These are phyloP conservation scores for Streptanthus diversifolius DNA, from an alignment of 345 rosid genomes.

Conservation along the genomic window DNA sequence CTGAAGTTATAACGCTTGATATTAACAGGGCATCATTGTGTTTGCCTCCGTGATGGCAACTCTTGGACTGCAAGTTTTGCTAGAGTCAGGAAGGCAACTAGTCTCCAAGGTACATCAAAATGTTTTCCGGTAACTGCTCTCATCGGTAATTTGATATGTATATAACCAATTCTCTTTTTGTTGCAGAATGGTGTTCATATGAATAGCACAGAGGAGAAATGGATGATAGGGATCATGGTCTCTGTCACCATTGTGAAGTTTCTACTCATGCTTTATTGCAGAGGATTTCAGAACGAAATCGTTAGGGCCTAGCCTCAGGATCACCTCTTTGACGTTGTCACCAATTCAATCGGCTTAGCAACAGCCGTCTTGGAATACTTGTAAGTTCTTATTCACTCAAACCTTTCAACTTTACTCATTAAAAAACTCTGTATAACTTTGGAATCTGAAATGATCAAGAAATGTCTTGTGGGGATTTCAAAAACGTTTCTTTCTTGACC, in stretches of 20 bases:
- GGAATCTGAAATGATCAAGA: neutral
- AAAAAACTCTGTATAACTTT: neutral
- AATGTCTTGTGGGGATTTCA: neutral
- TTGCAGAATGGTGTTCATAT: conserved; percentile 41
- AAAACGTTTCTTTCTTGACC: conserved; percentile 12
- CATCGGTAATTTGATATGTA: neutral
- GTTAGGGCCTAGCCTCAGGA: conserved; percentile 54
- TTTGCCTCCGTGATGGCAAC: conserved; percentile 70
- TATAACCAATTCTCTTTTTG: neutral
- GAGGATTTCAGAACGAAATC: conserved; percentile 50
- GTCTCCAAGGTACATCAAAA: conserved; percentile 35
- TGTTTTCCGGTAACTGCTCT: neutral
- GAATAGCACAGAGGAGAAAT: conserved; percentile 41
- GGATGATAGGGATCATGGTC: conserved; percentile 61
- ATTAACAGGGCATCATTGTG: conserved; percentile 54
- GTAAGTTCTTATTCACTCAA: conserved; percentile 28
- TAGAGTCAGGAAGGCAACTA: conserved; percentile 54
- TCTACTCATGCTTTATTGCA: conserved; percentile 51
- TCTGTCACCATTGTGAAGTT: conserved; percentile 48
- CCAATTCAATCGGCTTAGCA: conserved; percentile 54
- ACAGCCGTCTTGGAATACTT: conserved; percentile 52
- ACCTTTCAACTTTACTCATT: neutral
- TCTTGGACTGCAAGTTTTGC: conserved; percentile 54
- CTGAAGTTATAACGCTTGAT: neutral
- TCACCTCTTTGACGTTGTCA: conserved; percentile 55